Base-by-base conservation (phyloP, 805 yeast species). In the Cyberlindnera galapagoensis region DNA sequence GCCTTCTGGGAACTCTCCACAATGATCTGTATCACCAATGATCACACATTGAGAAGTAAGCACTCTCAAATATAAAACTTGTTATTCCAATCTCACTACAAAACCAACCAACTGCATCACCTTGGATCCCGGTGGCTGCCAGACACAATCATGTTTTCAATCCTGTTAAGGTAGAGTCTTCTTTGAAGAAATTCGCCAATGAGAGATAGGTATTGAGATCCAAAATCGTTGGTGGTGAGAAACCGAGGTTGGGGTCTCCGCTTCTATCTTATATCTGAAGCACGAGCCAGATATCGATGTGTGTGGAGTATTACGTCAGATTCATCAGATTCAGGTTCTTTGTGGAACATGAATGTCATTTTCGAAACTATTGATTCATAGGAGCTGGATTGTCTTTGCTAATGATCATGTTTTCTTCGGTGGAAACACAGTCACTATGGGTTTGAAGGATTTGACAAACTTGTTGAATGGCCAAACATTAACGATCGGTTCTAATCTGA, bases 361-460 rank as follows among this genome's bases (percentile, higher is more conserved):
- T 5, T 39, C 40, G 43, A 35, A 31, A 21, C 8, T 38, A 4
- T 19, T 29, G 15, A 24, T 28, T 8, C 14, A 25, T 6, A 26
- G 12, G 10, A 25, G 24, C 3, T 39, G 43, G 43, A 10, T 39
- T 4, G 10, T 39, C n/a, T 28, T 30, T 26, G 40, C 35, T 2
- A 28, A 19, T 18, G 36, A 39, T 15, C 43, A 39, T 24, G 15
- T 34, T 16, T 34, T 39, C 12, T 20, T 14, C n/a, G 43, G 36
- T 29, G 43, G 43, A 1, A 33, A 34, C 7, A 28, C 29, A 12
- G 28, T 29, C 10, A 31, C 26, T 9, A 6, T 39, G 33, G 33
- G 33, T 7, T 13, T 39, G 9, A 36, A 39, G 24, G 43, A 39
- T 11, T 24, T 39, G 9, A 7, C 34, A 3, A 10, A n/a, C 9